Conservation (phyloP, 2,329 filamentous ascomycete genomes). For the Alternaria burnsii region DNA sequence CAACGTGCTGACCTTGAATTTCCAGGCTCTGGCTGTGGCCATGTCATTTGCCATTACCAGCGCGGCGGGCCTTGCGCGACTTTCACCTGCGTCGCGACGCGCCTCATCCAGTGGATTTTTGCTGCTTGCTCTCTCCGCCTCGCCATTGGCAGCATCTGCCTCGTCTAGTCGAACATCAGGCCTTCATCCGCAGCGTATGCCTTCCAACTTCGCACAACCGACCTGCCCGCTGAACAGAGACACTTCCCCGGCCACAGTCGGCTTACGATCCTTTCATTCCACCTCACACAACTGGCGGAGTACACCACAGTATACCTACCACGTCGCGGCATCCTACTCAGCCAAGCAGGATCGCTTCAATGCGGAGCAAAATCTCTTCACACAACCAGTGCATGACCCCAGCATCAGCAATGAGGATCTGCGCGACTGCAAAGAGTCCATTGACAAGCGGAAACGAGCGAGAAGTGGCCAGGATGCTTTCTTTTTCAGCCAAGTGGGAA, state of each 20-base stretch:
- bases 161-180: constrained; percentile 29
- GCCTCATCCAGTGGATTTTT: constrained; percentile 41
- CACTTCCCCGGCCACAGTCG: constrained; percentile 38
- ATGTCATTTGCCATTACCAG: constrained; percentile 48
- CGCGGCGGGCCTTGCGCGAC: constrained; percentile 33
- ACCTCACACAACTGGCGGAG: constrained; percentile 38
- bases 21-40: constrained; percentile 47
- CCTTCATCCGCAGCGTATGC: constrained; percentile 25
- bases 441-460: constrained; percentile 69
- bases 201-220: constrained; percentile 29
- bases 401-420: constrained; percentile 35
- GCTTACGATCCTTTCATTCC: constrained; percentile 43
- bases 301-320: constrained; percentile 48
- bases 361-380: constrained; percentile 48
- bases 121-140: constrained; percentile 42
- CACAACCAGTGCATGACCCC: constrained; percentile 41
- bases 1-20: constrained; percentile 31
- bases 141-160: constrained; percentile 35
- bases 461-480: constrained; percentile 95
- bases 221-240: constrained; percentile 44
- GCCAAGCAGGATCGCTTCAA: constrained; percentile 51
- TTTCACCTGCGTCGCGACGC: constrained; percentile 31
- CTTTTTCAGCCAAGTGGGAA: constrained; percentile 83
- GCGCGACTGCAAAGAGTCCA: constrained; percentile 41
- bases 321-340: constrained; percentile 53